Conservation (phyloP, 768 basidiomycete genomes). For the Pulveroboletus ravenelii region DNA sequence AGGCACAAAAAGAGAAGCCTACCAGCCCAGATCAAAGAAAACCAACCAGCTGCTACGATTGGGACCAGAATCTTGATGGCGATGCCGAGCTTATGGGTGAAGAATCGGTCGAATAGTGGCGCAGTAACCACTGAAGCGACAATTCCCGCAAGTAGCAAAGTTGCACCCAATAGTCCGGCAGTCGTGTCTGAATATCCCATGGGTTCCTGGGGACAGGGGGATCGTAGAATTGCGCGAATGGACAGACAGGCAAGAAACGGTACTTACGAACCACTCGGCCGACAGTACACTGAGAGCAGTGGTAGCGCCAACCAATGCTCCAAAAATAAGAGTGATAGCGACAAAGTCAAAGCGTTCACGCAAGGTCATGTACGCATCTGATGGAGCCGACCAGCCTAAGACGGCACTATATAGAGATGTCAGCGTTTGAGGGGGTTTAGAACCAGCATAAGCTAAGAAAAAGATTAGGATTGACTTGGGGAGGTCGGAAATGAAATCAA, state of each 20-base stretch:
- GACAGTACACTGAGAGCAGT: constrained; percentile 65
- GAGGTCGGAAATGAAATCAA: not conserved
- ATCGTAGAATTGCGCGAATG: not conserved
- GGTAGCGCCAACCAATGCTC: constrained; percentile 58
- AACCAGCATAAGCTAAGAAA: constrained; percentile 59
- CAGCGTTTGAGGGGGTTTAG: constrained; percentile 53
- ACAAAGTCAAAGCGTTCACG: constrained; percentile 70
- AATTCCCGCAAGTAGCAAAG: constrained; percentile 66
- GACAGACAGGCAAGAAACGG: not conserved
- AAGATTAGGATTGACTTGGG: not conserved
- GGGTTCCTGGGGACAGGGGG: constrained; percentile 46
- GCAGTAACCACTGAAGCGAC: constrained; percentile 62
- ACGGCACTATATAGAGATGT: constrained; percentile 51
- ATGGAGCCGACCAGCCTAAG: constrained; percentile 38
- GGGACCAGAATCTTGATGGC: constrained; percentile 60
- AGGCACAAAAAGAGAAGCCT: constrained; percentile 15
- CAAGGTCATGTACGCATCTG: constrained; percentile 51
- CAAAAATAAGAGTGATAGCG: constrained; percentile 57
- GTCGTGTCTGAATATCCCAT: constrained; percentile 62
- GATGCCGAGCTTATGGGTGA: constrained; percentile 65
- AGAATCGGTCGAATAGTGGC: constrained; percentile 78
- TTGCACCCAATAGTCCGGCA: constrained; percentile 70
- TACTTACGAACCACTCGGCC: constrained; percentile 60
- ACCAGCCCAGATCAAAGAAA: constrained; percentile 81
- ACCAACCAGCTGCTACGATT: constrained; percentile 56